A percentile compares a stretch with the other conserved stretches of the same genome.
Conservation (phyloP, 2,329 filamentous ascomycete genomes). For the Paecilomyces variotii region DNA sequence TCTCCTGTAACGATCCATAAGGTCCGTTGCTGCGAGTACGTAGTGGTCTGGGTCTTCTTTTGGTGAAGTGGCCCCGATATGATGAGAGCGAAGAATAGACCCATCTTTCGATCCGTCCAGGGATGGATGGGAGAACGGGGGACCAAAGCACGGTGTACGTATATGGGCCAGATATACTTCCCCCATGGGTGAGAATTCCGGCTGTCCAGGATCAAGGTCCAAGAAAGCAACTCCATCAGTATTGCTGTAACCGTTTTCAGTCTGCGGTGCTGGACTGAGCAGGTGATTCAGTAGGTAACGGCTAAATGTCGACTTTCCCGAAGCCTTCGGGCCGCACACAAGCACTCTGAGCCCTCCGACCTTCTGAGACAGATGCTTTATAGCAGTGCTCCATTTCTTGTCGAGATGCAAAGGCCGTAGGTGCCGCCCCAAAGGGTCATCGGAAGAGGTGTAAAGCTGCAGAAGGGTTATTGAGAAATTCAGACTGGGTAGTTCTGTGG, state of each 20-base stretch:
- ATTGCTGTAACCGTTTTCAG: constrained; percentile 20
- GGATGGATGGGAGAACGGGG: constrained; percentile 47
- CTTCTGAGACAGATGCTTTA: constrained; percentile 36
- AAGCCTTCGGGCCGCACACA: constrained; percentile 47
- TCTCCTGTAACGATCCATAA: constrained; percentile 42
- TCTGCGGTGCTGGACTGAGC: constrained; percentile 32
- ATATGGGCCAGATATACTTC: constrained; percentile 51
- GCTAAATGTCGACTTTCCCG: constrained; percentile 54
- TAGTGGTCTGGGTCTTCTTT: constrained; percentile 53
- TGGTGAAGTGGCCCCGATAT: constrained; percentile 46
- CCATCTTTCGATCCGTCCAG: constrained; percentile 26
- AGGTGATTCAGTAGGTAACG: constrained; percentile 49
- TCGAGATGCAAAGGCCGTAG: constrained; percentile 35
- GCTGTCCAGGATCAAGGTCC: constrained; percentile 52
- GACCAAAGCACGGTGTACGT: constrained; percentile 45
- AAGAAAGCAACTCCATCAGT: constrained; percentile 44
- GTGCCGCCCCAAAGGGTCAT: constrained; percentile 34
- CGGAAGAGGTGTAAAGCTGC: constrained; percentile 34
- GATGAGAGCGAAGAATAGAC: constrained; percentile 43
- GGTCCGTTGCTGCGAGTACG: constrained; percentile 43
- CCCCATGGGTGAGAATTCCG: constrained; percentile 52
- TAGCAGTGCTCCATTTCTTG: constrained; percentile 37
- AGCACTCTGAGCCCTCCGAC: constrained; percentile 36
- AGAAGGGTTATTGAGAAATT: neutral
- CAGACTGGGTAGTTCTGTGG: neutral